A percentile compares a stretch with the other conserved stretches of the same genome.
Conservation (phyloP, 1,284 basidiomycete genomes). For the Veloboletus limbatus region DNA sequence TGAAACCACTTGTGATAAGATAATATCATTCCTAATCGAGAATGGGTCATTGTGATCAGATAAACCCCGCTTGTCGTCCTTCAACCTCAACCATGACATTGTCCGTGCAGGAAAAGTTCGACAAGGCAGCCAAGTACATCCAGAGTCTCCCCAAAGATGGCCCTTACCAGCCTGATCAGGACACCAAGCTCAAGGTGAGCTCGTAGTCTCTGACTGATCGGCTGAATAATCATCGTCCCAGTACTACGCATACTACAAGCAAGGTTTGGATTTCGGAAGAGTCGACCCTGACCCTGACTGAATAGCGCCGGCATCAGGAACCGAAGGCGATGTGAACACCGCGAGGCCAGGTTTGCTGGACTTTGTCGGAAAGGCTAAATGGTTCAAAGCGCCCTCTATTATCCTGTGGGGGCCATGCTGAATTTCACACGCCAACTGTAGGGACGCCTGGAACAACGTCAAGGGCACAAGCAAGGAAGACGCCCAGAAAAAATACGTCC, state of each 20-base stretch:
- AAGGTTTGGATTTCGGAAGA: constrained; percentile 48
- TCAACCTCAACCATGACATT: constrained; percentile 21
- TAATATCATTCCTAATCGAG: constrained; percentile 21
- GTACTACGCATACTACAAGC: constrained; percentile 95
- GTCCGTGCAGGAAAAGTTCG: constrained; percentile 67
- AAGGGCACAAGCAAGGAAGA: constrained; percentile 73
- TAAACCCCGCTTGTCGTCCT: constrained; percentile 9
- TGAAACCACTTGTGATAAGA: constrained; percentile 11
- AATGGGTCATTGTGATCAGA: constrained; percentile 17
- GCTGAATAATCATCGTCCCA: constrained; percentile 35
- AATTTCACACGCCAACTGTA: constrained; percentile 3
- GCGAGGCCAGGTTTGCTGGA: constrained; percentile 70
- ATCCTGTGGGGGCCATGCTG: constrained; percentile 9
- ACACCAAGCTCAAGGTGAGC: constrained; percentile 77
- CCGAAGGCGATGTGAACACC: constrained; percentile 68
- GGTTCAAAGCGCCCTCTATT: constrained; percentile 46
- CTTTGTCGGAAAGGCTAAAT: constrained; percentile 82
- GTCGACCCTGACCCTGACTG: background rate
- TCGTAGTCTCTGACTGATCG: constrained; percentile 5
- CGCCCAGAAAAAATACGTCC: constrained; percentile 71
- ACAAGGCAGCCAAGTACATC: constrained; percentile 76
- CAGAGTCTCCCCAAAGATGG: constrained; percentile 72
- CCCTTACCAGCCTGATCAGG: constrained; percentile 70
- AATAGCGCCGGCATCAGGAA: constrained; percentile 47
- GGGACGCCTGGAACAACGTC: constrained; percentile 86